Evolutionary conservation across 495 filamentous ascomycete species (phyloP).

Genomic region (Lophiostoma macrostomum): DNA sequence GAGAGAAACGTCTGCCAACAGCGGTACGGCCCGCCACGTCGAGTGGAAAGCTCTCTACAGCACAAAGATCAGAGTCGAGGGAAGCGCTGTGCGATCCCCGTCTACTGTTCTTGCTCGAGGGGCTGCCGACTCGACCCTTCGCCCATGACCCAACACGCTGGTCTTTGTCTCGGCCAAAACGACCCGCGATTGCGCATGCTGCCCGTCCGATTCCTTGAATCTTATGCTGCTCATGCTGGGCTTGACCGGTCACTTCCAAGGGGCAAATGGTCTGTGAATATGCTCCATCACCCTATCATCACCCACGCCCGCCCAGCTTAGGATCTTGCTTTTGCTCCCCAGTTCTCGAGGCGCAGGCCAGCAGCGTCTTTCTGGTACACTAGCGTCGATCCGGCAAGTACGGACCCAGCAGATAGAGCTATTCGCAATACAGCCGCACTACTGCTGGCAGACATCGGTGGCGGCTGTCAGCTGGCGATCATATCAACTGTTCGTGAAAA

Average conservation of each 20-base stretch:
- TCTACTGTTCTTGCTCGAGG: too few relatives aligned
- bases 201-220: constrained; percentile 1
- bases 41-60: neutral
- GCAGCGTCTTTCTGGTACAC: neutral
- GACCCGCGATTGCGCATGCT: constrained; percentile 4
- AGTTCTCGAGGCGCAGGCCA: constrained; percentile 1
- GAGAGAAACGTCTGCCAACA: constrained; percentile 26
- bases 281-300: neutral
- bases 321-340: neutral
- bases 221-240: neutral
- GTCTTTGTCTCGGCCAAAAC: constrained; percentile 23
- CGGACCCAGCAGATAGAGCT: too few relatives aligned
- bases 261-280: constrained; percentile 12
- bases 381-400: too few relatives aligned
- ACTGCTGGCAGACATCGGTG: constrained; percentile 20
- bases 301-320: neutral
- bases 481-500: constrained; percentile 8
- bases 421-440: constrained; percentile 7
- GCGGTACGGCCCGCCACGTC: constrained; percentile 28
- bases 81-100: too few relatives aligned
- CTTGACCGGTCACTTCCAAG: neutral
- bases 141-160: constrained; percentile 1
- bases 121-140: neutral
- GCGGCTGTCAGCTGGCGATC: constrained; percentile 31
- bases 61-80: too few relatives aligned